Base-by-base conservation (phyloP, 768 basidiomycete genomes). In the Trametes elegans region DNA sequence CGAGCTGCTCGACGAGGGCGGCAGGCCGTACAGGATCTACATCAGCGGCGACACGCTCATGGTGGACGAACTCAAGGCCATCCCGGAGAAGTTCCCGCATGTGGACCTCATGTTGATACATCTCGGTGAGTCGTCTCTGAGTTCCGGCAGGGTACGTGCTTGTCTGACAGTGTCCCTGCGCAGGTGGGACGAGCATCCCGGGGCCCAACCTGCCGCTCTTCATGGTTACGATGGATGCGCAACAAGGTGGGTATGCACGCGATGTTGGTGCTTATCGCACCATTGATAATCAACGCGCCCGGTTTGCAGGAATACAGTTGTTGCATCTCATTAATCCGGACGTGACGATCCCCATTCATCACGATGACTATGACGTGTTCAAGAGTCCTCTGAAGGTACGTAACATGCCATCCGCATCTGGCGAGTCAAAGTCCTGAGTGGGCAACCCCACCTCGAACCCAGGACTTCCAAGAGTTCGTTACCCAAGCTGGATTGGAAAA, bases 141-240 rank as follows among this genome's bases (percentile, higher is more conserved):
- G 4, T 16, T 13, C 18, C 36, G 5, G 18, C 7, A 7, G 6
- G 28, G 27, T 18, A 3, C 16, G 5, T 14, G 14, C 11, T 48
- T 36, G 21, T 26, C 21, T 26, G 23, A 36, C 27, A 3, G n/a
- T 34, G 1, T 13, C 31, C 7, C n/a, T n/a, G 5, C 11, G 39
- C 27, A 53, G 70, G 71, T 13, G 70, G 70, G 11, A 73, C 70
- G 26, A 69, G 69, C 21, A 59, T 72, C 8, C 70, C 69, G 2
- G 61, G 61, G 8, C 62, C 68, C 6, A 48, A 34, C 21, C 24
- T 55, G 24, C 53, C 53, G 6, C 55, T 55, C 38, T 46, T 66
- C 16, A 62, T 64, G 63, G 62, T 64, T 19, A 72, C 71, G 1
- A 72, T 72, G 71, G 69, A 72, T 49, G 71, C 64, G 0, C 59